Conservation (phyloP, 2,329 filamentous ascomycete genomes). For the Lizonia empirigonia region DNA sequence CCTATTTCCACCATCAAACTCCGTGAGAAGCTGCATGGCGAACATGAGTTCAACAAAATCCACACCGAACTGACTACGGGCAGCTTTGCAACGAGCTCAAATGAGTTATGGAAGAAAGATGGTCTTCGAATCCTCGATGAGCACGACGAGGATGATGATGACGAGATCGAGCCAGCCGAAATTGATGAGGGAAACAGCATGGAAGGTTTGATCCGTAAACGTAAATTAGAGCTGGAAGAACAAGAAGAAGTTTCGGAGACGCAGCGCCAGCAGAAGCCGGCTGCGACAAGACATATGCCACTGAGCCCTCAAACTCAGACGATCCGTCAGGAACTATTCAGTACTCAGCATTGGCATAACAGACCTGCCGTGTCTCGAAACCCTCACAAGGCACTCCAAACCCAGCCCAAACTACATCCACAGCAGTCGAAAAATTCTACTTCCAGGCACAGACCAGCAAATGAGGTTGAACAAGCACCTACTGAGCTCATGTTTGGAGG, state of each 20-base stretch:
- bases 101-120: slow-evolving; percentile 55
- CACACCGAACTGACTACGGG: slow-evolving; percentile 42
- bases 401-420: neutral
- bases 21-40: slow-evolving; percentile 50
- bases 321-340: neutral
- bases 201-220: slow-evolving; percentile 49
- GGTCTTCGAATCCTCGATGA: slow-evolving; percentile 54
- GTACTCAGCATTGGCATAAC: slow-evolving; percentile 3
- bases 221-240: slow-evolving; percentile 32
- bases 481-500: slow-evolving; percentile 42
- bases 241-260: slow-evolving; percentile 14
- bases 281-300: neutral
- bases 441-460: neutral
- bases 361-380: neutral
- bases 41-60: slow-evolving; percentile 46
- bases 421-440: neutral
- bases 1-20: slow-evolving; percentile 47
- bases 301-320: neutral
- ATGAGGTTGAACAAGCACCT: slow-evolving; percentile 3
- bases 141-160: slow-evolving; percentile 47
- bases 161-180: slow-evolving; percentile 33
- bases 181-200: slow-evolving; percentile 39
- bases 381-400: neutral
- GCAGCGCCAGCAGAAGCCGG: neutral
- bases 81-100: slow-evolving; percentile 48